Evolutionary conservation across 140 eudicot genomes (phyloP).

Genomic region (Senecio squalidus): DNA sequence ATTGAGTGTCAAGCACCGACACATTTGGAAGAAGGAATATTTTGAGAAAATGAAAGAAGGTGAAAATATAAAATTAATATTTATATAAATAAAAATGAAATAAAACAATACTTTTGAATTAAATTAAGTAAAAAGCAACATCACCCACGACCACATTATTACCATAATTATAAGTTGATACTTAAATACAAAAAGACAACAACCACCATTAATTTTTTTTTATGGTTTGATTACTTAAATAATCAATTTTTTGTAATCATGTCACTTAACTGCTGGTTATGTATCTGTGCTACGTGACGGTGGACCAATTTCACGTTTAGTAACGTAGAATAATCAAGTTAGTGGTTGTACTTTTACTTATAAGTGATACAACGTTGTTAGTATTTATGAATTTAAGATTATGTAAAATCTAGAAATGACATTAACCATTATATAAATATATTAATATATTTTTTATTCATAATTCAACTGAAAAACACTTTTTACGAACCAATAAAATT

Average conservation of each 20-base stretch:
- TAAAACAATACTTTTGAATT: not conserved
- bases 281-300: too few relatives aligned
- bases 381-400: too few relatives aligned
- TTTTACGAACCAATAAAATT: too few relatives aligned
- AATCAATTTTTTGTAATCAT: not conserved
- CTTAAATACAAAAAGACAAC: constrained; percentile 13
- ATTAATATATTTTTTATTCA: too few relatives aligned
- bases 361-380: too few relatives aligned
- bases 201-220: constrained; percentile 15
- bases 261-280: not conserved
- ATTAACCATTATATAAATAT: too few relatives aligned
- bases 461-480: too few relatives aligned
- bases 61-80: not conserved
- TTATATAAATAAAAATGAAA: not conserved
- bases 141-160: constrained; percentile 34
- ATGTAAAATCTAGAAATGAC: too few relatives aligned
- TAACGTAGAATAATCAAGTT: too few relatives aligned
- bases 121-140: constrained; percentile 11
- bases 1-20: constrained; percentile 28
- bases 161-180: constrained; percentile 15
- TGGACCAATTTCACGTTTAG: too few relatives aligned
- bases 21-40: constrained; percentile 25
- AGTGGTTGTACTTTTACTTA: not conserved
- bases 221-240: not conserved
- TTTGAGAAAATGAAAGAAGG: constrained; percentile 5